Evolutionary conservation across 768 basidiomycete species (phyloP).

Genomic region (Boletus eberwhitei): DNA sequence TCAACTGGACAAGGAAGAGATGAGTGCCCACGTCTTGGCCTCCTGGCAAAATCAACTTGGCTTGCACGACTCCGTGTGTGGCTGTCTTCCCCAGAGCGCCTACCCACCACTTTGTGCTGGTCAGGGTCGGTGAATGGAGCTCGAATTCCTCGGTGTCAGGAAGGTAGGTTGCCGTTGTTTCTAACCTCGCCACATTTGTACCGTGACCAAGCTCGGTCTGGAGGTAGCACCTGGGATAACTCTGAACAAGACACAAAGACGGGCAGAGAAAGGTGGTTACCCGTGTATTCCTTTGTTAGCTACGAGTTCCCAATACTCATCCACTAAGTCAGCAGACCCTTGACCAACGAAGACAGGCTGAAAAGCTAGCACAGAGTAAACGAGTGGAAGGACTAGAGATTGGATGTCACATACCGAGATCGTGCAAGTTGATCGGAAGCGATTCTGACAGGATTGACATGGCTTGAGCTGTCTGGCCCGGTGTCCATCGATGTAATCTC

Average conservation of each 20-base stretch:
- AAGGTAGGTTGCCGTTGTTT: conserved; percentile 77
- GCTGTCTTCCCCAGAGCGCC: conserved; percentile 69
- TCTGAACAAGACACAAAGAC: neutral
- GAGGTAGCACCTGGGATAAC: conserved; percentile 52
- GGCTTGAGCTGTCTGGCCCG: conserved; percentile 46
- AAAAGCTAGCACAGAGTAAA: conserved; percentile 40
- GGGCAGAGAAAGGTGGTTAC: conserved; percentile 11
- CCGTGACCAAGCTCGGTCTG: conserved; percentile 83
- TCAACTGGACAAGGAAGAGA: conserved; percentile 68
- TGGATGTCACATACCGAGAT: conserved; percentile 27
- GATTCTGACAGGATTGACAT: conserved; percentile 48
- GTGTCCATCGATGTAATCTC: conserved; percentile 50
- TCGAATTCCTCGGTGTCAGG: conserved; percentile 66
- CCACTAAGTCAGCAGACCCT: conserved; percentile 50
- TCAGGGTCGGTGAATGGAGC: conserved; percentile 70
- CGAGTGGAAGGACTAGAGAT: conserved; percentile 26
- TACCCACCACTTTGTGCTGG: conserved; percentile 83
- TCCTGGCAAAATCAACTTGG: conserved; percentile 62
- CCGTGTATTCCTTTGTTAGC: conserved; percentile 58
- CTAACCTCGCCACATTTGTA: conserved; percentile 62
- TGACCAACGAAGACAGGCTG: conserved; percentile 65
- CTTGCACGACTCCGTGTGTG: conserved; percentile 74
- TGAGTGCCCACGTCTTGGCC: conserved; percentile 67
- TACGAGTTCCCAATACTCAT: conserved; percentile 49
- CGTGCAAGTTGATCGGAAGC: conserved; percentile 46